phyloP scores from a whole-genome alignment of 306 rosid species.

The Luffa aegyptiaca region DNA sequence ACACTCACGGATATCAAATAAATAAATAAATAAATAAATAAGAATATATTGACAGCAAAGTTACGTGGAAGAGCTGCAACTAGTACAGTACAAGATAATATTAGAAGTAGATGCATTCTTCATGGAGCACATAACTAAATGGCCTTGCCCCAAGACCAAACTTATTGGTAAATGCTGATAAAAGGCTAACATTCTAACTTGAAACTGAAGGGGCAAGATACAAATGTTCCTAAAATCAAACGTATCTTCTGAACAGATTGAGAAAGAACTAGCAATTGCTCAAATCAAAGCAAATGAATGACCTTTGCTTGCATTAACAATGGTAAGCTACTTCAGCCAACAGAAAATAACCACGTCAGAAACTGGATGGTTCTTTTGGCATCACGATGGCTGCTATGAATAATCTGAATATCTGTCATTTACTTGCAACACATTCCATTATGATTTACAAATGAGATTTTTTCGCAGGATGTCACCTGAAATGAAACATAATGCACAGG shows the following conservation, averaged over 20 bases:
- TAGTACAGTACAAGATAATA: neutral
- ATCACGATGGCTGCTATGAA: neutral
- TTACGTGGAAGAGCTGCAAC: neutral
- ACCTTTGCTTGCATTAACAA: neutral
- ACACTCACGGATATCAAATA: no score
- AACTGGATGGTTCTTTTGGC: neutral
- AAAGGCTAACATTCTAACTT: neutral
- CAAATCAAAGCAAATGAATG: neutral
- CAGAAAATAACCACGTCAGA: neutral
- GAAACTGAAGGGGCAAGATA: neutral
- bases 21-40: no score
- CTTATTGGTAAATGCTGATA: neutral
- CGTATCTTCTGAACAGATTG: neutral
- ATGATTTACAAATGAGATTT: neutral
- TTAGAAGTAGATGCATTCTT: neutral
- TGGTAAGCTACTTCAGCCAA: neutral
- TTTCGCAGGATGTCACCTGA: neutral
- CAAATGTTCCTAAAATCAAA: neutral
- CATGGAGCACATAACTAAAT: neutral
- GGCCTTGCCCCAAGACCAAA: neutral
- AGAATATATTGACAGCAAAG: neutral
- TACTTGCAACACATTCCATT: neutral
- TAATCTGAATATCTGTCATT: neutral
- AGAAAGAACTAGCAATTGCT: neutral
- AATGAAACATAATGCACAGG: neutral